Conservation (phyloP, 495 filamentous ascomycete species). For the Penicillium roqueforti region DNA sequence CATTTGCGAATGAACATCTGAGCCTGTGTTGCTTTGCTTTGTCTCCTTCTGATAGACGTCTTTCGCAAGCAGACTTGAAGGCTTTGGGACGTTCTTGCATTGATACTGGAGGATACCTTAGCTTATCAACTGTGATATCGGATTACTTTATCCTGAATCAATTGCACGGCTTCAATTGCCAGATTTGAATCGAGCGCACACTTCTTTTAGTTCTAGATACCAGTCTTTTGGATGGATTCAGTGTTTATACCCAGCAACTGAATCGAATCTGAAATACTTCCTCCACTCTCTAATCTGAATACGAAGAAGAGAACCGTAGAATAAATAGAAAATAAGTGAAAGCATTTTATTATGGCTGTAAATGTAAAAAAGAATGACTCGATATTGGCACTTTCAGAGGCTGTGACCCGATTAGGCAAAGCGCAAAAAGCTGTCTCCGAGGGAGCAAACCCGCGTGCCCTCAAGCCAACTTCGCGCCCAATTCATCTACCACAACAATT, state of each 20-base stretch:
- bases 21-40: slow-evolving; percentile 6
- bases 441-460: slow-evolving; percentile 22
- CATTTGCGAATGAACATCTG: not conserved
- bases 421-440: slow-evolving; percentile 29
- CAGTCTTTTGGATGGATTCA: not conserved
- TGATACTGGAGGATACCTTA: not conserved
- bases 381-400: not conserved
- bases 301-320: not conserved
- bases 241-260: not conserved
- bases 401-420: slow-evolving; percentile 35
- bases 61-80: slow-evolving; percentile 4
- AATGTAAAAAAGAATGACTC: not conserved
- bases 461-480: slow-evolving; percentile 7
- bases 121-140: not conserved
- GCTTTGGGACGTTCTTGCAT: not conserved
- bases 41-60: slow-evolving; percentile 1
- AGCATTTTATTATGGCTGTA: not conserved
- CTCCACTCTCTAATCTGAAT: not conserved
- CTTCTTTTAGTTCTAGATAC: not conserved
- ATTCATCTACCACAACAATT: not conserved
- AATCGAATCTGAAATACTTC: slow-evolving; percentile 13
- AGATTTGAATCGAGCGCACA: not conserved
- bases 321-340: not conserved
- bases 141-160: slow-evolving; percentile 5
- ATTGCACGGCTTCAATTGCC: not conserved